Evolutionary conservation across 441 rosid genomes (phyloP).

Genomic region (Pelargonium myrrhifolium): DNA sequence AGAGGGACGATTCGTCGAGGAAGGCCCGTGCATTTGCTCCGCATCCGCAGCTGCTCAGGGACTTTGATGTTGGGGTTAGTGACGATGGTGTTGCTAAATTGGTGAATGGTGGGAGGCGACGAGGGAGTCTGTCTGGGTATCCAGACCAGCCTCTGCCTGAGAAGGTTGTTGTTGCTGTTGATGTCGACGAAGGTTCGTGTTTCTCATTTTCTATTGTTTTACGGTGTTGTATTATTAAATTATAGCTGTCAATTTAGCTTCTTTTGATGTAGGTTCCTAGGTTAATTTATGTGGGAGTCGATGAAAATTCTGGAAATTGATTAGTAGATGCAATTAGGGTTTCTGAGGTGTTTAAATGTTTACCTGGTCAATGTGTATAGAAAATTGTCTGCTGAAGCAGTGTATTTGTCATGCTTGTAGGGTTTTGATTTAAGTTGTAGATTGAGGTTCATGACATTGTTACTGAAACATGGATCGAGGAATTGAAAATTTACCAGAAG

Average conservation of each 20-base stretch:
- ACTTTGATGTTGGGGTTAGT: slow-evolving; percentile 32
- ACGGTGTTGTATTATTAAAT: background rate
- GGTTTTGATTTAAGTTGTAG: background rate
- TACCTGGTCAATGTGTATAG: background rate
- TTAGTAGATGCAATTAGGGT: background rate
- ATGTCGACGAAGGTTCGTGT: slow-evolving; percentile 76
- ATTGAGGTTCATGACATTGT: background rate
- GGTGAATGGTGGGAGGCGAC: slow-evolving; percentile 33
- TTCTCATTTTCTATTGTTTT: background rate
- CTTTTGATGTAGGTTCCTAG: background rate
- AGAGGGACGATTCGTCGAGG: slow-evolving; percentile 21
- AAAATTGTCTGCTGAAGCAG: background rate
- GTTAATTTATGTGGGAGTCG: background rate
- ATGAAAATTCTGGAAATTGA: background rate
- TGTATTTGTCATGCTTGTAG: background rate
- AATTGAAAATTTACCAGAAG: background rate
- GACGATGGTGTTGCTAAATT: slow-evolving; percentile 25
- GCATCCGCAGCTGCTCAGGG: slow-evolving; percentile 32
- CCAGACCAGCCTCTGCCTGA: slow-evolving; percentile 31
- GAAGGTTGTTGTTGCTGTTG: slow-evolving; percentile 78
- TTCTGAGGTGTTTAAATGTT: background rate
- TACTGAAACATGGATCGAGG: background rate
- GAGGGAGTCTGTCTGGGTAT: slow-evolving; percentile 38
- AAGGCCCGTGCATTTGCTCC: slow-evolving; percentile 41
- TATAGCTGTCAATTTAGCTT: background rate